Percentiles rank a stretch among this genome's conserved stretches.
Conservation (phyloP, 2,329 filamentous ascomycete species). For the Trichothecium roseum region DNA sequence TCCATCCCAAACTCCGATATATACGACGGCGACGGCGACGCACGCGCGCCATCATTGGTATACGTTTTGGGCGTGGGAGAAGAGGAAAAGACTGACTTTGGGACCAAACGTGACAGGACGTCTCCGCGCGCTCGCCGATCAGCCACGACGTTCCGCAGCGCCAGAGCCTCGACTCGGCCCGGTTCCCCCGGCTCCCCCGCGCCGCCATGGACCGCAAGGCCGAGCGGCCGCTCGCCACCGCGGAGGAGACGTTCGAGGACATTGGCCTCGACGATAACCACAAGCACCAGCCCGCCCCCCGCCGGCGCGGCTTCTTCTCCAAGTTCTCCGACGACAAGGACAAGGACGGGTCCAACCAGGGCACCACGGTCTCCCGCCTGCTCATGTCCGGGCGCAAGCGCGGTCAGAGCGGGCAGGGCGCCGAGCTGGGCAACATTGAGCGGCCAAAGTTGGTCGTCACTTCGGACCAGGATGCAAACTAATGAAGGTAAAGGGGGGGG, state of each 20-base stretch:
- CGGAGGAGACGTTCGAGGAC: slow-evolving; percentile 80
- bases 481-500: not conserved
- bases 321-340: slow-evolving; percentile 54
- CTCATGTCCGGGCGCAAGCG: slow-evolving; percentile 63
- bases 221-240: slow-evolving; percentile 50
- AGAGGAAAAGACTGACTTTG: slow-evolving; percentile 8
- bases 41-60: no score
- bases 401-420: slow-evolving; percentile 52
- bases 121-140: slow-evolving; percentile 77
- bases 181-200: slow-evolving; percentile 51
- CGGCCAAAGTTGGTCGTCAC: slow-evolving; percentile 17
- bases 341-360: slow-evolving; percentile 21
- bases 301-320: slow-evolving; percentile 65
- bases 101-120: slow-evolving; percentile 56
- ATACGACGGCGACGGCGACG: no score
- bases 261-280: slow-evolving; percentile 69
- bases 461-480: slow-evolving; percentile 7
- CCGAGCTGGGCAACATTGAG: slow-evolving; percentile 60
- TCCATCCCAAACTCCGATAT: no score
- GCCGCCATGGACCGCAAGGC: slow-evolving; percentile 49
- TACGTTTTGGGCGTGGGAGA: not conserved
- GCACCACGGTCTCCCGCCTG: slow-evolving; percentile 42
- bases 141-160: slow-evolving; percentile 52
- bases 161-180: slow-evolving; percentile 70
- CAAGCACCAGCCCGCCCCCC: slow-evolving; percentile 9